phyloP scores from a whole-genome alignment of 768 basidiomycete genomes.

The Kwoniella heveanensis region DNA sequence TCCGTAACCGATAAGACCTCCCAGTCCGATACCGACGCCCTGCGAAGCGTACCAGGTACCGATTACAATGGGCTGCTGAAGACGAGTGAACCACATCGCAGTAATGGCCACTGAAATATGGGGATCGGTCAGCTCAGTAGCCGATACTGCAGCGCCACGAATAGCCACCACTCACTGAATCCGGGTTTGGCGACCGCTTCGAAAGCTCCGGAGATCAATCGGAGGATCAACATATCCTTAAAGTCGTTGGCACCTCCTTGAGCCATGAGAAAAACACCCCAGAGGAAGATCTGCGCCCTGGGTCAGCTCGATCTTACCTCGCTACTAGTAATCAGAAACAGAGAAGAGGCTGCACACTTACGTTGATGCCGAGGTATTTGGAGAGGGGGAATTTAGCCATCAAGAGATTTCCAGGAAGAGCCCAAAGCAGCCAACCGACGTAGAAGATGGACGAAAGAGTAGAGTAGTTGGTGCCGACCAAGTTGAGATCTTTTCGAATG shows the following conservation, averaged over 20 bases:
- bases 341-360: constrained; percentile 11
- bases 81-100: constrained; percentile 54
- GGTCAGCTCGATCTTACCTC: not conserved
- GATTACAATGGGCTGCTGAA: constrained; percentile 55
- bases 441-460: constrained; percentile 54
- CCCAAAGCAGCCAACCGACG: constrained; percentile 57
- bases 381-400: constrained; percentile 46
- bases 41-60: constrained; percentile 55
- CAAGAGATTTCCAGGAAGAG: constrained; percentile 56
- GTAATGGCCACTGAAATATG: constrained; percentile 50
- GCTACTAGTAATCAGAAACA: no score
- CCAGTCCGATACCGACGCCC: constrained; percentile 55
- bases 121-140: no score
- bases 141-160: no score
- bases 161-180: constrained; percentile 14
- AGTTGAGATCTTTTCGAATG: constrained; percentile 52
- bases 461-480: constrained; percentile 54
- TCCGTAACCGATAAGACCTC: constrained; percentile 54
- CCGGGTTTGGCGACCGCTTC: constrained; percentile 52
- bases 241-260: constrained; percentile 56
- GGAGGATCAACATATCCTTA: constrained; percentile 51
- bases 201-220: constrained; percentile 54
- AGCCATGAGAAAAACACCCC: constrained; percentile 57
- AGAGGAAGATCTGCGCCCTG: constrained; percentile 20
- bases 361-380: constrained; percentile 55